Evolutionary conservation across 177 flowering plant genomes (phyloP).

Genomic region (Vitis hybrid): DNA sequence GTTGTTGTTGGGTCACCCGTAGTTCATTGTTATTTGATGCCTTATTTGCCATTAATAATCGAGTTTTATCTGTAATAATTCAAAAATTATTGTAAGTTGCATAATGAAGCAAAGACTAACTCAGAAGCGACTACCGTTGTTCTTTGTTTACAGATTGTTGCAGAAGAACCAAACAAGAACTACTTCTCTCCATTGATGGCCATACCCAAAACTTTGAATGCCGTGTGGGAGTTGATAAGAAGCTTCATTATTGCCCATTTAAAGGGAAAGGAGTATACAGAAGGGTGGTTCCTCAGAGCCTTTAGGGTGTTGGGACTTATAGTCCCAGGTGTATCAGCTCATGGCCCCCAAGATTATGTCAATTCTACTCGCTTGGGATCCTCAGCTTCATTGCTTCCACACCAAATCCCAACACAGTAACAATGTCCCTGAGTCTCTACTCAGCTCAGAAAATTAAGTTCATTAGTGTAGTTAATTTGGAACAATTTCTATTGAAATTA

Average conservation of each 20-base stretch:
- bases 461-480: too few species aligned
- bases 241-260: constrained; percentile 30
- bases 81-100: too few species aligned
- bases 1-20: too few species aligned
- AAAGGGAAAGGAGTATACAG: constrained; percentile 44
- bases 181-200: constrained; percentile 8
- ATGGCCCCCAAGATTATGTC: constrained; percentile 38
- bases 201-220: constrained; percentile 33
- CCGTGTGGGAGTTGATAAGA: constrained; percentile 48
- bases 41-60: too few species aligned
- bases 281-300: constrained; percentile 23
- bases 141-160: too few species aligned
- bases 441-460: too few species aligned
- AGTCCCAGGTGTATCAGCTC: constrained; percentile 25
- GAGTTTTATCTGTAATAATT: too few species aligned
- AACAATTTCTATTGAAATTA: too few species aligned
- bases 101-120: too few species aligned
- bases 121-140: too few species aligned
- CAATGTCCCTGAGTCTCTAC: too few species aligned
- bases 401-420: not conserved
- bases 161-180: constrained; percentile 26
- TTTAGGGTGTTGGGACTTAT: constrained; percentile 19
- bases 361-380: constrained; percentile 25
- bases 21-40: too few species aligned
- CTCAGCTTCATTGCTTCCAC: not conserved